Conservation (phyloP, 495 filamentous ascomycete genomes). For the Chaetomium tenue region DNA sequence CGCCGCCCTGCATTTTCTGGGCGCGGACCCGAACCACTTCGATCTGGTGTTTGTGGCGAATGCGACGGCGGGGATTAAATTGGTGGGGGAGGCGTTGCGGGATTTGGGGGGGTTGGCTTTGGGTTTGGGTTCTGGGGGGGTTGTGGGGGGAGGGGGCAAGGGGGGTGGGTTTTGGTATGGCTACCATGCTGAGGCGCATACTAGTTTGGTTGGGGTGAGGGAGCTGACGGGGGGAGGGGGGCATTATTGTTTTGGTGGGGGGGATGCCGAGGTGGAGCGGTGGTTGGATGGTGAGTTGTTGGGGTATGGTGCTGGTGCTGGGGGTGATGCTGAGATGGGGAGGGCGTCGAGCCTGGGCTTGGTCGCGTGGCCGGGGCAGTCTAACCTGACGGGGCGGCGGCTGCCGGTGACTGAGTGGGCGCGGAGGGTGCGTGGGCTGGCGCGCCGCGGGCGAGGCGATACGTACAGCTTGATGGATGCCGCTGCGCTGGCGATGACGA, state of each 20-base stretch:
- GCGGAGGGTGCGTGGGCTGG: slow-evolving; percentile 44
- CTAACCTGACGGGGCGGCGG: slow-evolving; percentile 73
- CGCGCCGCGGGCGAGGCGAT: slow-evolving; percentile 34
- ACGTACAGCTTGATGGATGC: slow-evolving; percentile 70
- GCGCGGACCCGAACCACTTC: slow-evolving; percentile 77
- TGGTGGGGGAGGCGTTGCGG: slow-evolving; percentile 65
- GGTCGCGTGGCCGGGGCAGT: slow-evolving; percentile 77
- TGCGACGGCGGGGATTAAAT: slow-evolving; percentile 85
- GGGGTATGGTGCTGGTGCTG: not conserved
- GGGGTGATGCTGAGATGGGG: not conserved
- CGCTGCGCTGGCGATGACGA: slow-evolving; percentile 68
- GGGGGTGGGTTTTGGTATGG: slow-evolving; percentile 60
- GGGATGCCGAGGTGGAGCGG: slow-evolving; percentile 61
- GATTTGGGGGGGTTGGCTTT: slow-evolving; percentile 46
- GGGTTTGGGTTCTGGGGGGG: not conserved
- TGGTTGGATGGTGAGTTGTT: slow-evolving; percentile 52
- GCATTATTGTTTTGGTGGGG: slow-evolving; percentile 55
- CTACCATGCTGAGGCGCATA: slow-evolving; percentile 73
- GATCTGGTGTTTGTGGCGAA: slow-evolving; percentile 91
- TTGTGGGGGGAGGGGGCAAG: not conserved
- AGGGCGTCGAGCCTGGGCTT: slow-evolving; percentile 47
- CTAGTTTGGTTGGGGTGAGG: slow-evolving; percentile 67
- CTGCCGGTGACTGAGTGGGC: slow-evolving; percentile 60
- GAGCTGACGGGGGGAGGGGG: slow-evolving; percentile 51
- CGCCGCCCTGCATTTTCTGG: slow-evolving; percentile 73